These are phyloP conservation scores for Neonothopanus nambi DNA, from an alignment of 1,284 basidiomycete genomes.

Conservation along the genomic window DNA sequence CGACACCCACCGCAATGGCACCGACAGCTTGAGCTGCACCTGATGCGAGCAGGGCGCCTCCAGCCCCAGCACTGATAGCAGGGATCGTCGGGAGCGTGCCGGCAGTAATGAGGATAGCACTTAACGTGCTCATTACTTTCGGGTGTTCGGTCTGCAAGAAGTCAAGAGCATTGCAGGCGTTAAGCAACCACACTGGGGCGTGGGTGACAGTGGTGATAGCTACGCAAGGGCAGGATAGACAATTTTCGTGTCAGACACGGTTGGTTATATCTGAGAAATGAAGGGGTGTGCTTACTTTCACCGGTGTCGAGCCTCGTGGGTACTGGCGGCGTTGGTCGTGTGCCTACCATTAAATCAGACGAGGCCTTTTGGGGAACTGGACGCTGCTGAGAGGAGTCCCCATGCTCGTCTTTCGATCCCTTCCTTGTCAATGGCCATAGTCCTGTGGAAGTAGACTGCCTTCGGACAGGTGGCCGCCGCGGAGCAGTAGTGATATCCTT, in stretches of 20 bases:
- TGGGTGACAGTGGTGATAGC: constrained; percentile 54
- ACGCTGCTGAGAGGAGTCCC: constrained; percentile 5
- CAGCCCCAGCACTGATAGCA: constrained; percentile 61
- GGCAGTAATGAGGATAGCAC: constrained; percentile 74
- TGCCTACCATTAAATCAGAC: constrained; percentile 10
- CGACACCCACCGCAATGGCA: constrained; percentile 71
- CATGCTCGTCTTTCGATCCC: constrained; percentile 9
- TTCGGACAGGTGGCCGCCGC: constrained; percentile 1
- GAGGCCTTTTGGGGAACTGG: constrained; percentile 16
- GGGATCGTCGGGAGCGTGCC: constrained; percentile 72
- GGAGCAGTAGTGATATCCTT: background rate
- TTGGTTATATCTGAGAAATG: no score
- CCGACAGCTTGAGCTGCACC: constrained; percentile 73
- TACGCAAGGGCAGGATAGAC: constrained; percentile 19
- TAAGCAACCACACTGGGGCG: constrained; percentile 72
- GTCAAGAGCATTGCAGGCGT: constrained; percentile 72
- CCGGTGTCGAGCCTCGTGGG: background rate
- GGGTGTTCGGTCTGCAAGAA: constrained; percentile 73
- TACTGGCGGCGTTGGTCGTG: constrained; percentile 3
- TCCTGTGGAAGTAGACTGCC: background rate
- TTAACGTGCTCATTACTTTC: constrained; percentile 70
- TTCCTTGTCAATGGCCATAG: constrained; percentile 10
- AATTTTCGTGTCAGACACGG: constrained; percentile 1
- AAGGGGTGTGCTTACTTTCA: background rate
- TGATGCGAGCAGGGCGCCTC: constrained; percentile 68